phyloP scores from a whole-genome alignment of 768 basidiomycete genomes.

The Pisolithus microcarpus region DNA sequence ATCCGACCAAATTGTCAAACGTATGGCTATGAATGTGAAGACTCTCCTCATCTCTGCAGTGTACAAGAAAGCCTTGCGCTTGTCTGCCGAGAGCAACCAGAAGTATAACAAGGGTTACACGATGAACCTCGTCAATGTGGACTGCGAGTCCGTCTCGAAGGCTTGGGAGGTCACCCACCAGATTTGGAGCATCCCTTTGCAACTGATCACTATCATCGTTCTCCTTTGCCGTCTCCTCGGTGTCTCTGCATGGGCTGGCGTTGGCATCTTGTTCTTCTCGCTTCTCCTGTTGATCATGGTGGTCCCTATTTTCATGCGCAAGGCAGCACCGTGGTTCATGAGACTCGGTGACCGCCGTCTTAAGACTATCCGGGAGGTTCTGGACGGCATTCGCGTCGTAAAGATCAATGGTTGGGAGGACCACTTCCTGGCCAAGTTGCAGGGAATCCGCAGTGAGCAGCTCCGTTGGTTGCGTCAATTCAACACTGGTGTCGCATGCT shows the following conservation, averaged over 20 bases:
- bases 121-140: slow-evolving; percentile 26
- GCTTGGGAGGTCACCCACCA: slow-evolving; percentile 23
- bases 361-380: slow-evolving; percentile 21
- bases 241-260: slow-evolving; percentile 22
- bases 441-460: slow-evolving; percentile 18
- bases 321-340: slow-evolving; percentile 23
- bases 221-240: slow-evolving; percentile 22
- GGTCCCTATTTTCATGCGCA: slow-evolving; percentile 27
- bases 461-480: slow-evolving; percentile 20
- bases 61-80: slow-evolving; percentile 25
- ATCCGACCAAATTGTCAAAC: slow-evolving; percentile 23
- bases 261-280: slow-evolving; percentile 19
- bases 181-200: slow-evolving; percentile 23
- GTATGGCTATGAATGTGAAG: slow-evolving; percentile 25
- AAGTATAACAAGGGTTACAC: slow-evolving; percentile 22
- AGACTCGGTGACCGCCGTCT: slow-evolving; percentile 22
- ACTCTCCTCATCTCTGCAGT: slow-evolving; percentile 24
- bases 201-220: slow-evolving; percentile 16
- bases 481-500: slow-evolving; percentile 17
- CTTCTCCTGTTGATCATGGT: slow-evolving; percentile 24
- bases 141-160: slow-evolving; percentile 24
- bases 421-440: slow-evolving; percentile 17
- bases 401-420: slow-evolving; percentile 24
- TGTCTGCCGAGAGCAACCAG: slow-evolving; percentile 20
- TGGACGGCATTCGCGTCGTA: slow-evolving; percentile 23